These are phyloP conservation scores for Talaromyces sp. DNA, from an alignment of 2,329 filamentous ascomycete species.

Conservation along the genomic window DNA sequence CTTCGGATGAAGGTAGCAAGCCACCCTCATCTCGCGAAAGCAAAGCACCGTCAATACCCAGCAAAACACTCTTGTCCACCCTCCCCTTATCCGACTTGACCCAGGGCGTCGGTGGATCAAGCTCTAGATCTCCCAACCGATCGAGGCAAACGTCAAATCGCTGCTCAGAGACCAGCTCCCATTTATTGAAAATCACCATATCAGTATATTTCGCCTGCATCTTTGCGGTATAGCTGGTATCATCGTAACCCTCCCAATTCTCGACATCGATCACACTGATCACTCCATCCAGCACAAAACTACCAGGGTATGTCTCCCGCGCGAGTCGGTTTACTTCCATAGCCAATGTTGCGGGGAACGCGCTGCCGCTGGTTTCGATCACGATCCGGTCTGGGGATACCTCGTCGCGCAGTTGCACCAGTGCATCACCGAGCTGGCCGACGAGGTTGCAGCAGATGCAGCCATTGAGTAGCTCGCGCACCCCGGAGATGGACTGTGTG, in stretches of 20 bases:
- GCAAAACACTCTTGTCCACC: slow-evolving; percentile 72
- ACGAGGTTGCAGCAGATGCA: slow-evolving; percentile 99
- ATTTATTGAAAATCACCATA: slow-evolving; percentile 88
- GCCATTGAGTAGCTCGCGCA: slow-evolving; percentile 88
- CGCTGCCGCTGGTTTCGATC: slow-evolving; percentile 85
- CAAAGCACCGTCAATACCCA: slow-evolving; percentile 82
- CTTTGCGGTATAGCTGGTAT: slow-evolving; percentile 81
- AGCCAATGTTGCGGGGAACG: slow-evolving; percentile 81
- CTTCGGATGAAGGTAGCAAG: slow-evolving; percentile 8
- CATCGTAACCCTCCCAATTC: slow-evolving; percentile 91
- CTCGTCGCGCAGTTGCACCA: slow-evolving; percentile 63
- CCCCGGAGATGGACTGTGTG: slow-evolving; percentile 76
- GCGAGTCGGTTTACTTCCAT: slow-evolving; percentile 82
- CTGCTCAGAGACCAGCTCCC: slow-evolving; percentile 70
- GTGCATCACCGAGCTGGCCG: slow-evolving; percentile 76
- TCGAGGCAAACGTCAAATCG: slow-evolving; percentile 74
- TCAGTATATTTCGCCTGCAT: slow-evolving; percentile 88
- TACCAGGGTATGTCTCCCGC: slow-evolving; percentile 47
- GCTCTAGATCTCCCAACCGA: slow-evolving; percentile 71
- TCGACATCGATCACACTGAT: slow-evolving; percentile 88
- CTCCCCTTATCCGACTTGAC: slow-evolving; percentile 78
- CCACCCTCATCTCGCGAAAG: slow-evolving; percentile 24
- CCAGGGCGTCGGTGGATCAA: slow-evolving; percentile 62
- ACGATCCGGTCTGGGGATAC: slow-evolving; percentile 75
- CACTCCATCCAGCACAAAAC: slow-evolving; percentile 77